Evolutionary conservation across 768 basidiomycete genomes (phyloP).

Genomic region (Flagelloscypha sp.): DNA sequence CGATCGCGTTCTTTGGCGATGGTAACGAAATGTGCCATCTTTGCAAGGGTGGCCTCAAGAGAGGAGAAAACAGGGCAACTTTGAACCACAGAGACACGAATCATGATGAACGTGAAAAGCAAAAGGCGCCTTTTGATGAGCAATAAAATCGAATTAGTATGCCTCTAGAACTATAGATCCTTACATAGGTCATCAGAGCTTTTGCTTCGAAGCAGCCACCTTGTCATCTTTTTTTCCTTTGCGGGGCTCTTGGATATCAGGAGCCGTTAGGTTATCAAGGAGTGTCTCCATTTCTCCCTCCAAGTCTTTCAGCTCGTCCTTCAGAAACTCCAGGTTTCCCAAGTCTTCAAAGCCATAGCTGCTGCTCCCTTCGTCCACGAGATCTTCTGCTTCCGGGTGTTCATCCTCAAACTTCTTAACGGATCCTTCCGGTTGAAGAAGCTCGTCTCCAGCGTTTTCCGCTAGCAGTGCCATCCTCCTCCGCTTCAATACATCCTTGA

Average conservation of each 20-base stretch:
- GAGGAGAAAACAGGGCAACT: constrained; percentile 34
- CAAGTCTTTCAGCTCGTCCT: neutral
- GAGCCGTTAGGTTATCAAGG: neutral
- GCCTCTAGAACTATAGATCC: neutral
- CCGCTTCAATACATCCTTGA: too few species aligned
- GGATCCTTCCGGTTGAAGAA: too few species aligned
- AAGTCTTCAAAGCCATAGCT: neutral
- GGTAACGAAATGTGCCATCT: constrained; percentile 31
- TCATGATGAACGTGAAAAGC: too few species aligned
- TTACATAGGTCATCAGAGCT: neutral
- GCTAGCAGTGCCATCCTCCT: too few species aligned
- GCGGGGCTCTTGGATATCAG: neutral
- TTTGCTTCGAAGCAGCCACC: neutral
- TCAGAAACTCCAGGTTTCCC: neutral
- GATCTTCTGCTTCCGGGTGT: neutral
- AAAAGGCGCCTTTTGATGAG: too few species aligned
- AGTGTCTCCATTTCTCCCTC: neutral
- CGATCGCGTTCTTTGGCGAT: constrained; percentile 33
- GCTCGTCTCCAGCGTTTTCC: too few species aligned
- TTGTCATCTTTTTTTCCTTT: neutral
- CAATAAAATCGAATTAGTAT: neutral
- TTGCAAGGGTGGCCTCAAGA: constrained; percentile 32
- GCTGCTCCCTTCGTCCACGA: neutral
- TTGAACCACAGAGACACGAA: constrained; percentile 43
- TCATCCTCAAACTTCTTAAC: too few species aligned